phyloP scores from a whole-genome alignment of 495 filamentous ascomycete species.

The Delitschia confertaspora region DNA sequence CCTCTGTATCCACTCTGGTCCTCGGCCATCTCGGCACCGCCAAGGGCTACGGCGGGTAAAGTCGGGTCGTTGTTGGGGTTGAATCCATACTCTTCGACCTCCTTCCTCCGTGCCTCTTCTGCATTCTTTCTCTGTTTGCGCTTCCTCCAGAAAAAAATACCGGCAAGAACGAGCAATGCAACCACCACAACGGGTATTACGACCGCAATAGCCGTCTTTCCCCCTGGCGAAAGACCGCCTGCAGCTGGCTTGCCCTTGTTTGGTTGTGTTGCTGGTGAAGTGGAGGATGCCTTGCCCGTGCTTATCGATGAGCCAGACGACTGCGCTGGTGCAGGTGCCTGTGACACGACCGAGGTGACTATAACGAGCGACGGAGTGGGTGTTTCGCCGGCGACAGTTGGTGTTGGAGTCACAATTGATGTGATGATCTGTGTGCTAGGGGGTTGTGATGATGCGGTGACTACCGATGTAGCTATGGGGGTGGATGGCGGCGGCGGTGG shows the following conservation, averaged over 20 bases:
- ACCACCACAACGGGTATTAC: constrained; percentile 88
- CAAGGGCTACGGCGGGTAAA: constrained; percentile 55
- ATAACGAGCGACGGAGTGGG: constrained; percentile 17
- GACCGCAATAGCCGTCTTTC: constrained; percentile 83
- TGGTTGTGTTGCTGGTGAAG: constrained; percentile 4
- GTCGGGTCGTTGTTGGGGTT: constrained; percentile 92
- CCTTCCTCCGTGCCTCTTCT: constrained; percentile 83
- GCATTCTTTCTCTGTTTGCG: constrained; percentile 73
- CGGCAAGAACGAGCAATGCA: constrained; percentile 65
- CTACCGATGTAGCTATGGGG: constrained; percentile 17
- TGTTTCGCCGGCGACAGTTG: constrained; percentile 16
- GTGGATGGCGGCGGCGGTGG: constrained; percentile 1
- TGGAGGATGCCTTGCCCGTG: constrained; percentile 1
- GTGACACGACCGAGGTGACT: constrained; percentile 15
- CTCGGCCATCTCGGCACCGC: constrained; percentile 44
- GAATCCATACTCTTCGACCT: constrained; percentile 92
- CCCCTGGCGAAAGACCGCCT: constrained; percentile 48
- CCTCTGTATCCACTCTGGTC: constrained; percentile 74
- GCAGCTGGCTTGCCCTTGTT: not conserved
- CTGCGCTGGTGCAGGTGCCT: not conserved
- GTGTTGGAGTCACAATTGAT: constrained; percentile 26
- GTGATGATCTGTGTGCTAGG: constrained; percentile 32
- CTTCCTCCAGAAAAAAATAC: constrained; percentile 77
- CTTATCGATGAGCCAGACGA: not conserved
- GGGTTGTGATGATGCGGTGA: constrained; percentile 24